phyloP scores from a whole-genome alignment of 2,329 filamentous ascomycete genomes.

The Zymoseptoria pseudotritici region DNA sequence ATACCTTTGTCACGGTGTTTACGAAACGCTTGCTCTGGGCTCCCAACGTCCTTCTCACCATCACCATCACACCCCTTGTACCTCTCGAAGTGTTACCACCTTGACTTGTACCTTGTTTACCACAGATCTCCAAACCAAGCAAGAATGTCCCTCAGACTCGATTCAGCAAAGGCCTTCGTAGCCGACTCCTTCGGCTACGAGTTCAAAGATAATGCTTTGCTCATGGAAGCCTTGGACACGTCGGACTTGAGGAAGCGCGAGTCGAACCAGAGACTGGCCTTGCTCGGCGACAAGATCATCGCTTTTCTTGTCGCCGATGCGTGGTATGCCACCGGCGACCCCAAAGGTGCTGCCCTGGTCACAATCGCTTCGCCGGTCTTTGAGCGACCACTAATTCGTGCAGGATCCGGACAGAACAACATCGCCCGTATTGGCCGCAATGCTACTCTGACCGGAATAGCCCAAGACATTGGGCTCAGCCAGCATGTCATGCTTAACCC shows the following conservation, averaged over 20 bases:
- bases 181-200: neutral
- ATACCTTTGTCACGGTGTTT: too few species aligned
- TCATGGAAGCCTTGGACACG: conserved; percentile 11
- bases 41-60: too few species aligned
- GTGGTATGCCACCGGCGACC: conserved; percentile 10
- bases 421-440: neutral
- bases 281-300: conserved; percentile 13
- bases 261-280: conserved; percentile 14
- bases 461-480: neutral
- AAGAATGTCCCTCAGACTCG: neutral
- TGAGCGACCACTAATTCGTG: neutral
- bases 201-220: conserved; percentile 3
- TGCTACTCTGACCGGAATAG: neutral
- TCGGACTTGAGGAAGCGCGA: conserved; percentile 3
- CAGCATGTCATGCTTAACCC: neutral
- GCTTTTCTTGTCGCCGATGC: conserved; percentile 8
- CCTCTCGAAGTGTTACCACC: too few species aligned
- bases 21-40: too few species aligned
- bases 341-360: conserved; percentile 3
- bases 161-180: conserved; percentile 29
- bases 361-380: neutral
- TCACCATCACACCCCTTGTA: too few species aligned
- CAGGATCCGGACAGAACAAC: neutral
- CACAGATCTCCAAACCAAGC: neutral
- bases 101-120: too few species aligned